Evolutionary conservation across 306 rosid species (phyloP).

Genomic region (Begonia masoniana): DNA sequence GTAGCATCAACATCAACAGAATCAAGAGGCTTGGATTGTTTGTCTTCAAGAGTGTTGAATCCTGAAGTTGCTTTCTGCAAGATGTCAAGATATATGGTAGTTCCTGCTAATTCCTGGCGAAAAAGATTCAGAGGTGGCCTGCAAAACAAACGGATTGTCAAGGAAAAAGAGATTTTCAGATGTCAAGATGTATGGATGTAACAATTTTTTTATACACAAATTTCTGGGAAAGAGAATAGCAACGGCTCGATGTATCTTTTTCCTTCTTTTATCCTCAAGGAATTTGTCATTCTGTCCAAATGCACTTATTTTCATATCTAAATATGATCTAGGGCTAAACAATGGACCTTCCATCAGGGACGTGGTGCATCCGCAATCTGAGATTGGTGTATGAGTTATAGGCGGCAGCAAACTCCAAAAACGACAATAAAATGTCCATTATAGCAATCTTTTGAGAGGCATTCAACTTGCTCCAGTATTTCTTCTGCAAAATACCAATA

Average conservation of each 20-base stretch:
- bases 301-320: too few species aligned
- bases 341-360: conserved; percentile 63
- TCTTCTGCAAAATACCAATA: conserved; percentile 52
- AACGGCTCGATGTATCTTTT: too few species aligned
- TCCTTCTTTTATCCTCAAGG: too few species aligned
- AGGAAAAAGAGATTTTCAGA: too few species aligned
- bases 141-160: conserved; percentile 18
- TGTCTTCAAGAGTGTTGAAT: conserved; percentile 26
- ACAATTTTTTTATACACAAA: too few species aligned
- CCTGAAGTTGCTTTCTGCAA: conserved; percentile 73
- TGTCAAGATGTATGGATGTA: too few species aligned
- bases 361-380: conserved; percentile 84
- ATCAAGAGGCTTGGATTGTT: conserved; percentile 13
- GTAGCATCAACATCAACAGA: conserved; percentile 20
- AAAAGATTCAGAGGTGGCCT: conserved; percentile 98
- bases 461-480: conserved; percentile 79
- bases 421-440: conserved; percentile 69
- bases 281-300: too few species aligned
- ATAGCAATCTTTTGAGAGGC: conserved; percentile 57
- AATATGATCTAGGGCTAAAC: too few species aligned
- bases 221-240: too few species aligned
- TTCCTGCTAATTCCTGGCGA: conserved; percentile 87
- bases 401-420: conserved; percentile 86
- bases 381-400: conserved; percentile 80
- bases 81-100: conserved; percentile 73